Evolutionary conservation across 2,329 filamentous ascomycete species (phyloP).

Genomic region (Alternaria sp.): DNA sequence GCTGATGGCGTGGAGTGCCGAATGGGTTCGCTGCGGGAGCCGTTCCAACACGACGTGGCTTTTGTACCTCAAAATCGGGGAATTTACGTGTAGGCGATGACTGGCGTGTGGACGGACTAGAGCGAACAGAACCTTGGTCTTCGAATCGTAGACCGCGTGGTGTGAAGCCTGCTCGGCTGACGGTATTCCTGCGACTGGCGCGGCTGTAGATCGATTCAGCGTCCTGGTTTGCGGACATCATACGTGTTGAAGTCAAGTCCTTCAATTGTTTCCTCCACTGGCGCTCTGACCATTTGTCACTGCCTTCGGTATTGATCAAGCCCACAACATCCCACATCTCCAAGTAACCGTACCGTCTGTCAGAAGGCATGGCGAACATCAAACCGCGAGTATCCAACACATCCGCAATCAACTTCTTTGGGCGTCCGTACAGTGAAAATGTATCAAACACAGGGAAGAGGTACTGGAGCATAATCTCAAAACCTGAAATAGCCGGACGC

Average conservation of each 20-base stretch:
- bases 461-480: slow-evolving; percentile 93
- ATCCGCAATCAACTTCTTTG: slow-evolving; percentile 85
- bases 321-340: slow-evolving; percentile 86
- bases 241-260: slow-evolving; percentile 82
- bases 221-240: slow-evolving; percentile 60
- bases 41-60: slow-evolving; percentile 54
- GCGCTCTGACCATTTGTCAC: slow-evolving; percentile 79
- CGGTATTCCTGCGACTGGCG: slow-evolving; percentile 55
- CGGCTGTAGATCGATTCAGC: slow-evolving; percentile 49
- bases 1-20: slow-evolving; percentile 53
- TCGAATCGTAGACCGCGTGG: slow-evolving; percentile 54
- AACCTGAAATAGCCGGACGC: slow-evolving; percentile 89
- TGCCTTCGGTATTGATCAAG: slow-evolving; percentile 81
- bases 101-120: slow-evolving; percentile 56
- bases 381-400: slow-evolving; percentile 85
- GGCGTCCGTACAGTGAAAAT: slow-evolving; percentile 89
- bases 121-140: slow-evolving; percentile 53
- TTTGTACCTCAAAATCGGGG: slow-evolving; percentile 33
- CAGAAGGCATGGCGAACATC: slow-evolving; percentile 97
- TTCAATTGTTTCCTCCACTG: slow-evolving; percentile 93
- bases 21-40: slow-evolving; percentile 48
- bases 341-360: slow-evolving; percentile 87
- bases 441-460: slow-evolving; percentile 95
- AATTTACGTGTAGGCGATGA: slow-evolving; percentile 51
- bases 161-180: slow-evolving; percentile 52